Base-by-base conservation (phyloP, 164 flowering plant genomes). In the Brasenia schreberi region DNA sequence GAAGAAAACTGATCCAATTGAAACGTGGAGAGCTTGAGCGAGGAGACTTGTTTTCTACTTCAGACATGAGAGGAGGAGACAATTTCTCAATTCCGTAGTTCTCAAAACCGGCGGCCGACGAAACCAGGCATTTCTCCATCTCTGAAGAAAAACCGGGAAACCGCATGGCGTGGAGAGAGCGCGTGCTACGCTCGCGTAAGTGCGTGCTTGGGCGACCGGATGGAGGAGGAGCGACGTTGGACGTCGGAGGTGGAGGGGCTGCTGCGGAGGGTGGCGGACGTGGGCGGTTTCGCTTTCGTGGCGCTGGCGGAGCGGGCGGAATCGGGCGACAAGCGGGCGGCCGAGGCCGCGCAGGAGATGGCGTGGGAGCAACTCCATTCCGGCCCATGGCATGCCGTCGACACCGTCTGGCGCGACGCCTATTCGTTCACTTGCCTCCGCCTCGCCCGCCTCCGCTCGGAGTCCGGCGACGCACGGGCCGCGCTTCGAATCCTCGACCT, bases 281-380 rank as follows among this genome's bases (percentile, higher is more conserved):
- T 85, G 64, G 99, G 97, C 5, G 98, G 97, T 11, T 94, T 83
- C 72, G 90, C 90, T 5, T 92, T 67, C 76, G 85, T 81, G 63
- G 72, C 77, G 73, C 80, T 92, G 82, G 84, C 81, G 18, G 42
- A 78, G 2, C 79, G 66, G 5, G 94, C 96, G 52, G 97, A 85
- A 43, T 72, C 66, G 45, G 90, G 96, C 0, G 92, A 91, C 75
- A 23, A 78, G 2, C 79, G 66, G 5, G 94, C 96, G 52, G 97
- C 99, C 44, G 99, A 94, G 85, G 87, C 84, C 23, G 89, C 96
- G 59, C 69, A 80, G 4, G 99, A 94, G 77, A 88, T 92, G 92
- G 97, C 96, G 19, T 94, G 97, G 99, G 99, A 94, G 84, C 99
- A 92, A 77, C 90, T 94, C 11, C 99, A 92, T 76, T 87, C 89